A percentile compares a stretch with the other conserved stretches of the same genome.
Conservation (phyloP, 208 protist species). For the Wallacemonas sp. region DNA sequence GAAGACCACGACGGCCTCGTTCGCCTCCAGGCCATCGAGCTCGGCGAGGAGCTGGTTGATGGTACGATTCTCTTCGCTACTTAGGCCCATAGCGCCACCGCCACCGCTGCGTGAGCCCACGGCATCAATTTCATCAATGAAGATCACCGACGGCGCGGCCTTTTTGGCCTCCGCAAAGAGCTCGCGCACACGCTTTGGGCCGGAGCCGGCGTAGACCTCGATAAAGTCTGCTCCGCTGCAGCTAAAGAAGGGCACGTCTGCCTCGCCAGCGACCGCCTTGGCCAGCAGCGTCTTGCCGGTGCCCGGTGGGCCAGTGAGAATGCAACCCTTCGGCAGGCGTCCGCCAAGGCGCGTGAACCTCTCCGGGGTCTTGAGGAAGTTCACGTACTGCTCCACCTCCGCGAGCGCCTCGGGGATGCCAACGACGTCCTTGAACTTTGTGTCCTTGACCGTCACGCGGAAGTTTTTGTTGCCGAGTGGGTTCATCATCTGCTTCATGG, state of each 20-base stretch:
- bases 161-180: slow-evolving; percentile 92
- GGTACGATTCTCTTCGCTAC: slow-evolving; percentile 88
- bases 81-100: slow-evolving; percentile 65
- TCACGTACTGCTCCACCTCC: slow-evolving; percentile 96
- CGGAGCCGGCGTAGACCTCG: slow-evolving; percentile 97
- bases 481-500: slow-evolving; percentile 70
- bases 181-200: slow-evolving; percentile 93
- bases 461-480: slow-evolving; percentile 71
- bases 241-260: slow-evolving; percentile 96
- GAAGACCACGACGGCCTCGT: slow-evolving; percentile 94
- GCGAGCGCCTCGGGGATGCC: slow-evolving; percentile 94
- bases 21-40: slow-evolving; percentile 92
- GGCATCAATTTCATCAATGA: slow-evolving; percentile 99
- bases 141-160: slow-evolving; percentile 95
- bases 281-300: slow-evolving; percentile 96
- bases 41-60: slow-evolving; percentile 97
- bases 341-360: slow-evolving; percentile 94
- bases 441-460: slow-evolving; percentile 71
- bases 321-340: slow-evolving; percentile 95
- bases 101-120: slow-evolving; percentile 87
- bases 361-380: slow-evolving; percentile 93
- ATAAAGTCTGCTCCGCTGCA: slow-evolving; percentile 95
- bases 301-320: slow-evolving; percentile 95
- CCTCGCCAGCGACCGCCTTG: slow-evolving; percentile 90
- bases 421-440: slow-evolving; percentile 83